Conservation (phyloP, 2,329 filamentous ascomycete species). For the Sclerotiophoma versabilis region DNA sequence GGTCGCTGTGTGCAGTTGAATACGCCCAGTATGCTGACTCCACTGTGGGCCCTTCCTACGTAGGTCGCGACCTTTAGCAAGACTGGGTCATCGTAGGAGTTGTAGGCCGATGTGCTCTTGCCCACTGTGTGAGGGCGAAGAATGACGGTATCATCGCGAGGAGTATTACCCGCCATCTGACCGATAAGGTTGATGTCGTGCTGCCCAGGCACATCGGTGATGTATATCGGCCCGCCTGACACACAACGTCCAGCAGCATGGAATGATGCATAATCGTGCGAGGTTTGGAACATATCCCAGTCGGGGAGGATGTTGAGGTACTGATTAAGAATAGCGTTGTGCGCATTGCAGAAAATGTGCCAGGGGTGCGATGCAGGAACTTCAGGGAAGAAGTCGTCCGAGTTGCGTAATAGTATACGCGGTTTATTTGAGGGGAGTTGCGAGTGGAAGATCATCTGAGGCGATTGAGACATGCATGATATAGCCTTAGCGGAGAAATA, state of each 20-base stretch:
- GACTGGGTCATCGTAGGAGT: constrained; percentile 73
- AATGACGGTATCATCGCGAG: constrained; percentile 76
- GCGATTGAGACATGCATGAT: constrained; percentile 93
- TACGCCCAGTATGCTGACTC: constrained; percentile 78
- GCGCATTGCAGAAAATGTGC: constrained; percentile 94
- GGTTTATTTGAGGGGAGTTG: constrained; percentile 80
- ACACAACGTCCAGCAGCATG: constrained; percentile 91
- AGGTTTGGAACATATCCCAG: constrained; percentile 78
- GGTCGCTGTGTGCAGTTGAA: constrained; percentile 78
- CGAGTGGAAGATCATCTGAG: constrained; percentile 84
- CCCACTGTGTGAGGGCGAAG: constrained; percentile 79
- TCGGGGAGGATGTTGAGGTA: constrained; percentile 89
- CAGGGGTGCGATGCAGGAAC: constrained; percentile 83
- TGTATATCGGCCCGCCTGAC: constrained; percentile 90
- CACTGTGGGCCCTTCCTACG: constrained; percentile 70
- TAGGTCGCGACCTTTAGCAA: constrained; percentile 82
- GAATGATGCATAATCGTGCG: constrained; percentile 75
- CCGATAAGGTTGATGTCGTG: constrained; percentile 78
- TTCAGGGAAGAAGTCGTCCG: constrained; percentile 90
- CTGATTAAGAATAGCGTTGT: constrained; percentile 82
- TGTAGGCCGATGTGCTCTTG: constrained; percentile 75
- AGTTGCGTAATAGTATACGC: constrained; percentile 79
- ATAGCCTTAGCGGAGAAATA: constrained; percentile 81
- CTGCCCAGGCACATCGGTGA: constrained; percentile 86
- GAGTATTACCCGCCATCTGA: constrained; percentile 80